These are phyloP conservation scores for Paraphaeosphaeria minitans DNA, from an alignment of 2,329 filamentous ascomycete species.

Conservation along the genomic window DNA sequence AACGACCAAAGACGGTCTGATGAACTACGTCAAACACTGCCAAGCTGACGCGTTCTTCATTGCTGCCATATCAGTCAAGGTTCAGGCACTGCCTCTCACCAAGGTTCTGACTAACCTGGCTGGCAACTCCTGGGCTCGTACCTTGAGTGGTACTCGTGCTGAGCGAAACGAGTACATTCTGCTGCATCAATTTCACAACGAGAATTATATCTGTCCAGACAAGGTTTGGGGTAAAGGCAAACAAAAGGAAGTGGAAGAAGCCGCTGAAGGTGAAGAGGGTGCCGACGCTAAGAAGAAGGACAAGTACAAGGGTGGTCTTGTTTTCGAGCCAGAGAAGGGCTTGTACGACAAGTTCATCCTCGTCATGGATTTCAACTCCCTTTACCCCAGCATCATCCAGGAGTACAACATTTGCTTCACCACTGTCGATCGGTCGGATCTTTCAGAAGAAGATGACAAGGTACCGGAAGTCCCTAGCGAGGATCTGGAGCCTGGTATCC, in stretches of 20 bases:
- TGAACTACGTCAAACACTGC: slow-evolving; percentile 93
- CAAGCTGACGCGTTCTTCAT: slow-evolving; percentile 97
- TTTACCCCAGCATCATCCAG: slow-evolving; percentile 98
- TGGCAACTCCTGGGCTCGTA: slow-evolving; percentile 97
- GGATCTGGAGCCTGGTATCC: slow-evolving; percentile 79
- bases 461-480: slow-evolving; percentile 82
- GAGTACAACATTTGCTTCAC: slow-evolving; percentile 99
- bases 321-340: slow-evolving; percentile 97
- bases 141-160: slow-evolving; percentile 90
- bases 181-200: slow-evolving; percentile 92
- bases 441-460: slow-evolving; percentile 80
- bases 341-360: slow-evolving; percentile 98
- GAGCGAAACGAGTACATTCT: slow-evolving; percentile 99
- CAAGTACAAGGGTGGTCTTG: slow-evolving; percentile 97
- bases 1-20: slow-evolving; percentile 77
- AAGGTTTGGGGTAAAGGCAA: slow-evolving; percentile 83
- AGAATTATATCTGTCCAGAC: slow-evolving; percentile 98
- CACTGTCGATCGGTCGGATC: slow-evolving; percentile 78
- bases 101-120: slow-evolving; percentile 96
- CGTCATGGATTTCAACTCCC: slow-evolving; percentile 99
- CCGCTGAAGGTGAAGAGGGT: slow-evolving; percentile 70
- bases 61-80: slow-evolving; percentile 82
- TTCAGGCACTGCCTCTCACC: slow-evolving; percentile 90
- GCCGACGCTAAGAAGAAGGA: slow-evolving; percentile 92
- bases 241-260: slow-evolving; percentile 72